Base-by-base conservation (phyloP, 768 basidiomycete genomes). In the Inosperma sp. region DNA sequence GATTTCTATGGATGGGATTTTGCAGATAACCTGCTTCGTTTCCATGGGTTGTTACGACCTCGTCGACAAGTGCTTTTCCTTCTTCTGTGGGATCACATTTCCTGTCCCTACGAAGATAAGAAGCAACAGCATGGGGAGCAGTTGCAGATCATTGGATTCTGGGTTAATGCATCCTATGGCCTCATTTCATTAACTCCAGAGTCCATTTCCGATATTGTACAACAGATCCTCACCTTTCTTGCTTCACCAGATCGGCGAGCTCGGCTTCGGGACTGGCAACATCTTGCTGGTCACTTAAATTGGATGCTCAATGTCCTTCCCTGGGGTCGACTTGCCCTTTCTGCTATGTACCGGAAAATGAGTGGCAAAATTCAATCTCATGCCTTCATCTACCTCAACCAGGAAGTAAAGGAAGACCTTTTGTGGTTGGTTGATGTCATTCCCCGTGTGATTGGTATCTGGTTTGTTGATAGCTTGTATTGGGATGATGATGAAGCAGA, bases 61-160 rank as follows among this genome's bases (percentile, higher is more conserved):
- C 0, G 26, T 0, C 60, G 59, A 0, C 76, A 76, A 52, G 64
- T 51, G 0, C 25, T 33, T 0, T 59, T 75, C 0, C 65, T 76
- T 0, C 12, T 33, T 0, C 63, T 76, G 0, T 75, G 70, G 68
- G 75, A 77, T 52, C 33, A 59, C 2, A 37, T 75, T 2, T 62
- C 66, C 0, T 58, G 72, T 1, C 75, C 74, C 0, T 72, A 74
- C 51, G 61, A 68, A 12, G 42, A 61, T 2, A 30, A 39, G 3
- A 79, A 78, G 52, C 77, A 79, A 46, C 14, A 69, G 0, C 66
- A 35, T 29, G 71, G 71, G 0, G 8, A 27, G 0, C 29, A 37
- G 0, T 54, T 77, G 3, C 56, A 57, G 5, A 67, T 75, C 51
- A 73, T 75, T 44, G 70, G 75, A 1, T 68, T 75, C 49, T 23